Evolutionary conservation across 2,329 filamentous ascomycete genomes (phyloP).

Genomic region (Laburnicola sp.): DNA sequence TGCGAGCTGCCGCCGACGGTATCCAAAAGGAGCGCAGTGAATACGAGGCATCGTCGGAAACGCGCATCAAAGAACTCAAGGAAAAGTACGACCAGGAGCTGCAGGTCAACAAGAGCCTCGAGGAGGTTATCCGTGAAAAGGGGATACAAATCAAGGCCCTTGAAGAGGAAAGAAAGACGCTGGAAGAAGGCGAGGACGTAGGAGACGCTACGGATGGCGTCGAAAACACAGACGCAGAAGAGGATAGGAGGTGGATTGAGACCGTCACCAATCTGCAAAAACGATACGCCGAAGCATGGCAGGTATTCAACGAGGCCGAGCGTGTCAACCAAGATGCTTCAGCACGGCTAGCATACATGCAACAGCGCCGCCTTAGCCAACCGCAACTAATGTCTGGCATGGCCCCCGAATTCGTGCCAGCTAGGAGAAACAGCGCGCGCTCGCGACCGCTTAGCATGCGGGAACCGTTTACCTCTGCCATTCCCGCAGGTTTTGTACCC

Average conservation of each 20-base stretch:
- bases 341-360: conserved; percentile 47
- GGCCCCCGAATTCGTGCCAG: conserved; percentile 33
- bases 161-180: conserved; percentile 68
- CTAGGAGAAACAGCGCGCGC: conserved; percentile 47
- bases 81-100: conserved; percentile 48
- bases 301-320: conserved; percentile 41
- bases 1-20: conserved; percentile 58
- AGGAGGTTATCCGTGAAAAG: conserved; percentile 73
- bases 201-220: conserved; percentile 43
- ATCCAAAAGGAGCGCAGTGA: conserved; percentile 46
- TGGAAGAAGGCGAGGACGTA: conserved; percentile 48
- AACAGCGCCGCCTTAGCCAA: conserved; percentile 45
- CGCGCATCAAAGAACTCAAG: conserved; percentile 48
- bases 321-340: conserved; percentile 44
- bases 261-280: conserved; percentile 58
- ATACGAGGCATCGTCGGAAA: conserved; percentile 41
- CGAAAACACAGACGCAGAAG: conserved; percentile 48
- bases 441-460: conserved; percentile 46
- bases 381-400: conserved; percentile 44
- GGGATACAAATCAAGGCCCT: conserved; percentile 72
- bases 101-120: conserved; percentile 61
- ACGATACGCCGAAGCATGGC: conserved; percentile 47
- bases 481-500: conserved; percentile 40
- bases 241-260: conserved; percentile 61
- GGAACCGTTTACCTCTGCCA: conserved; percentile 36